phyloP scores from a whole-genome alignment of 805 yeast species.

The Danielia reshetovae region DNA sequence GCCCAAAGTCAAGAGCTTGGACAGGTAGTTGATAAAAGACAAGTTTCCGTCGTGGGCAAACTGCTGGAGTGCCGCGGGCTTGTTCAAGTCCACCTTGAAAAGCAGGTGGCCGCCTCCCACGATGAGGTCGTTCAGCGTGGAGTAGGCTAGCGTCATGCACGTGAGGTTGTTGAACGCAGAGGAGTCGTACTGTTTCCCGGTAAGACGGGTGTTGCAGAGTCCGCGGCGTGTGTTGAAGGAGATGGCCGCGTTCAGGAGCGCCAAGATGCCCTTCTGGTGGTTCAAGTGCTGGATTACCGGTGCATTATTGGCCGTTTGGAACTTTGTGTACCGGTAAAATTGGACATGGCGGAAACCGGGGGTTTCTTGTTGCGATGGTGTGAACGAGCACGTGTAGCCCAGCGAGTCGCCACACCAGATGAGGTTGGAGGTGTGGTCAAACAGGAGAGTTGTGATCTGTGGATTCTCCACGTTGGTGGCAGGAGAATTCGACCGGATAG shows the following conservation, averaged over 20 bases:
- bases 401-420: slow-evolving; percentile 80
- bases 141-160: slow-evolving; percentile 31
- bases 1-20: slow-evolving; percentile 57
- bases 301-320: slow-evolving; percentile 18
- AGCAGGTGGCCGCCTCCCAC: slow-evolving; percentile 24
- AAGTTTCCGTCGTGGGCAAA: slow-evolving; percentile 43
- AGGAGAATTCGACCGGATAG: slow-evolving; percentile 2
- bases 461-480: slow-evolving; percentile 6
- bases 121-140: slow-evolving; percentile 27
- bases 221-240: slow-evolving; percentile 36
- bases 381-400: slow-evolving; percentile 42
- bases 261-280: slow-evolving; percentile 31
- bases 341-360: slow-evolving; percentile 13
- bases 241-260: slow-evolving; percentile 29
- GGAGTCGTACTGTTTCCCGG: slow-evolving; percentile 10
- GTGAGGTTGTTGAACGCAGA: slow-evolving; percentile 20
- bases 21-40: slow-evolving; percentile 40
- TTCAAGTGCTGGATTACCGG: slow-evolving; percentile 28
- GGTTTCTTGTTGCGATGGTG: slow-evolving; percentile 18
- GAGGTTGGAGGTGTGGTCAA: slow-evolving; percentile 72
- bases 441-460: slow-evolving; percentile 32
- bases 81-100: slow-evolving; percentile 31
- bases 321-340: slow-evolving; percentile 35
- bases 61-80: slow-evolving; percentile 21
- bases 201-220: slow-evolving; percentile 14